Evolutionary conservation across 805 yeast genomes (phyloP).

Genomic region (Limtongozyma cylindracea): DNA sequence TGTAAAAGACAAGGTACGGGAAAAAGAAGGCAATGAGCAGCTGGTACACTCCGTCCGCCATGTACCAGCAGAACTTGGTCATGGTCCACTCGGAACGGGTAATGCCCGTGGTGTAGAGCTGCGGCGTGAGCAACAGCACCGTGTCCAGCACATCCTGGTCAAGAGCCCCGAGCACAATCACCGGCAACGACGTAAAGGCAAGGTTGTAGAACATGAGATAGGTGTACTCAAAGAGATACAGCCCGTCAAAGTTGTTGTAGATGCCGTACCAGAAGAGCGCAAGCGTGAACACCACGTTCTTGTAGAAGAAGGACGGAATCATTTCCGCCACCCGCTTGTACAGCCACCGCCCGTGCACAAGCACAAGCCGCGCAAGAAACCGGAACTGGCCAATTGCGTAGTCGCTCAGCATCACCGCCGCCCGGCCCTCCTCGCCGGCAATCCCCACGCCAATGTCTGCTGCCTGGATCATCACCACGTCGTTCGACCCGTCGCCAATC

Average conservation of each 20-base stretch:
- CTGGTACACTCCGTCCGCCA: slow-evolving; percentile 50
- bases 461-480: slow-evolving; percentile 72
- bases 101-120: slow-evolving; percentile 44
- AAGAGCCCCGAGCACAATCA: slow-evolving; percentile 41
- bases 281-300: slow-evolving; percentile 49
- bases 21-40: slow-evolving; percentile 44
- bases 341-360: slow-evolving; percentile 75
- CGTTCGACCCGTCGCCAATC: slow-evolving; percentile 73
- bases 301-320: slow-evolving; percentile 60
- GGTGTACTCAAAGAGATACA: slow-evolving; percentile 57
- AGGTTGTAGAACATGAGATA: slow-evolving; percentile 56
- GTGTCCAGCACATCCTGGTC: slow-evolving; percentile 56
- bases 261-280: slow-evolving; percentile 61
- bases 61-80: slow-evolving; percentile 29
- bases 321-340: slow-evolving; percentile 50
- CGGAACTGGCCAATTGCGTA: slow-evolving; percentile 66
- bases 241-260: slow-evolving; percentile 44
- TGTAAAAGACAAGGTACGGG: slow-evolving; percentile 29
- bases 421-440: slow-evolving; percentile 74
- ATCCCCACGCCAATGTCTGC: slow-evolving; percentile 74
- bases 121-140: slow-evolving; percentile 43
- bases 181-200: slow-evolving; percentile 63
- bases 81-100: slow-evolving; percentile 37
- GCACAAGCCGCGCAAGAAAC: slow-evolving; percentile 31
- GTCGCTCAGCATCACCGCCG: slow-evolving; percentile 72